Evolutionary conservation across 257 asterid genomes (phyloP).

Genomic region (Nicotiana sylvestris): DNA sequence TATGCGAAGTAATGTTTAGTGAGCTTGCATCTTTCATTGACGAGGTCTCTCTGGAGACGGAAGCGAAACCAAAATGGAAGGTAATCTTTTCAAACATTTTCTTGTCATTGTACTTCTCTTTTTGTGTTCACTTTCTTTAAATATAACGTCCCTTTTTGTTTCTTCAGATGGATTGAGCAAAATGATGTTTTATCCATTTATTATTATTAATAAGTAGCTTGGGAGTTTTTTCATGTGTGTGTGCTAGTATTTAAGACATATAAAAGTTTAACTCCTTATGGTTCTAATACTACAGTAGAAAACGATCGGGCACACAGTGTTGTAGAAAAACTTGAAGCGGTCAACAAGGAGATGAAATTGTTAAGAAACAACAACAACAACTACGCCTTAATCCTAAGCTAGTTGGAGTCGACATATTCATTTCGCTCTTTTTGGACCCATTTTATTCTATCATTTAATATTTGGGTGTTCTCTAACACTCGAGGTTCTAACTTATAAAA

Average conservation of each 20-base stretch:
- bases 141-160: neutral
- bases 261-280: constrained; percentile 1
- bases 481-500: neutral
- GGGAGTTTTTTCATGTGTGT: neutral
- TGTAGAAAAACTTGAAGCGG: neutral
- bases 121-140: constrained; percentile 8
- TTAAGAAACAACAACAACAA: neutral
- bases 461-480: neutral
- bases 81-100: constrained; percentile 29
- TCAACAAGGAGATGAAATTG: neutral
- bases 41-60: constrained; percentile 88
- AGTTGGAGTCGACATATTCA: neutral
- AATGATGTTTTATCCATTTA: constrained; percentile 2
- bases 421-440: neutral
- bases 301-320: neutral
- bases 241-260: neutral
- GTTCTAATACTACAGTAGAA: neutral
- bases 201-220: neutral
- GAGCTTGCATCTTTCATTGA: constrained; percentile 95
- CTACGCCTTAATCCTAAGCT: neutral
- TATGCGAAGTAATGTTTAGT: constrained; percentile 94
- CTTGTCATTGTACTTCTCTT: constrained; percentile 2
- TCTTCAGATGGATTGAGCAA: neutral
- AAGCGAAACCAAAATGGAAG: constrained; percentile 99
- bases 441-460: neutral